Base-by-base conservation (phyloP, 768 basidiomycete species). In the Xerocomellus amylosporus region DNA sequence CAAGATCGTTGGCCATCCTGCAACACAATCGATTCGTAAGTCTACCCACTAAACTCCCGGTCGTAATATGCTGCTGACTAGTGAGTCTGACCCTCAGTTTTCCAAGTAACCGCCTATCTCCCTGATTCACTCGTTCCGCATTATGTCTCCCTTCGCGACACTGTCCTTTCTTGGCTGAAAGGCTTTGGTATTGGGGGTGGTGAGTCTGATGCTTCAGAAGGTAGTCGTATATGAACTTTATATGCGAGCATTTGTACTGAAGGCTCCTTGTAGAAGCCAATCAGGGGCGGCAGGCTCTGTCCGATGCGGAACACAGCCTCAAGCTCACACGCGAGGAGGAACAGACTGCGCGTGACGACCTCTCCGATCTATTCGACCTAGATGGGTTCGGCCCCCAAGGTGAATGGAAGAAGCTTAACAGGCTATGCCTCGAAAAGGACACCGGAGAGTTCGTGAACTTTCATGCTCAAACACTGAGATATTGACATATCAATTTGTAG, bases 331-430 rank as follows among this genome's bases (percentile, higher is more conserved):
- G 79, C 44, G 74, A 77, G 22, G 81, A 87, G 24, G 77, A 81
- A 51, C 72, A 80, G 26, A 73, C 77, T 8, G 81, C 84, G 0
- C 75, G 80, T 49, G 71, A 78, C 22, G 86, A 88, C 39, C 68
- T 92, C 12, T 70, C 69, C 2, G 83, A 88, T 53, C 76, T 98
- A 22, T 90, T 86, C 64, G 75, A 84, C 54, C 71, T 71, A 9
- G 69, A 83, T 19, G 80, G 79, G 34, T 97, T 88, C 60, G 94
- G 94, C 19, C 67, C 74, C 1, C 77, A 90, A 26, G 96, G 92
- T 46, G 92, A 97, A 73, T 99, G 93, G 93, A 96, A 96, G 79
- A 97, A 96, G 74, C 80, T 99, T 7, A 88, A 95, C 20, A 80
- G 82, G 6, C 75, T 78, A 2, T 98, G 96, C 63, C 68, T 98